Evolutionary conservation across 441 rosid genomes (phyloP).

Genomic region (Syzygium syzygioides): DNA sequence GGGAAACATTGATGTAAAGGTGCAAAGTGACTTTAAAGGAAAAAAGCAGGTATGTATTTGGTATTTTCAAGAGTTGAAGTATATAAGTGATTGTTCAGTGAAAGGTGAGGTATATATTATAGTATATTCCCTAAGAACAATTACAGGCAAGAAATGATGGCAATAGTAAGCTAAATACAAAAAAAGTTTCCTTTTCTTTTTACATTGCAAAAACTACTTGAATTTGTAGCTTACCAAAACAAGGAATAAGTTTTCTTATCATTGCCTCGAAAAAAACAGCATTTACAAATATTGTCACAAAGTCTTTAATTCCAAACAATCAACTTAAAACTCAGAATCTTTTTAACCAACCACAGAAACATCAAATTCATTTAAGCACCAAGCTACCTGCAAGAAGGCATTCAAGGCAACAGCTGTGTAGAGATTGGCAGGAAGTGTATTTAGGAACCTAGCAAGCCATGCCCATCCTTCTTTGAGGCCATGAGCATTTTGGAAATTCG

Average conservation of each 20-base stretch:
- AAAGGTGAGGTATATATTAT: not conserved
- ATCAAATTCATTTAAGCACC: not conserved
- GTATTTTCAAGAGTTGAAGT: not conserved
- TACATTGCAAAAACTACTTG: not conserved
- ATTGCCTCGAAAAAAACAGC: not conserved
- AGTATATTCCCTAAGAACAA: not conserved
- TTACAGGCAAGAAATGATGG: not conserved
- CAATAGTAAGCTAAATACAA: not conserved
- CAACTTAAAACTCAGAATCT: not conserved
- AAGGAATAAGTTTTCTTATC: not conserved
- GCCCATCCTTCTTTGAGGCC: conserved; percentile 89
- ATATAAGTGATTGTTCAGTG: not conserved
- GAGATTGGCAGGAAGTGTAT: conserved; percentile 58
- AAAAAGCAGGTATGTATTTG: not conserved
- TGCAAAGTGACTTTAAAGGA: not conserved
- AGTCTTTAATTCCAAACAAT: not conserved
- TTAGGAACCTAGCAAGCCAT: conserved; percentile 75
- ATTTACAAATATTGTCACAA: not conserved
- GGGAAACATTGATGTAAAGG: not conserved
- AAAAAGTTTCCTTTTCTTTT: not conserved
- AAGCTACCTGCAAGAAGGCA: conserved; percentile 64
- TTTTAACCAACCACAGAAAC: not conserved
- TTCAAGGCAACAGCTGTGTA: conserved; percentile 69
- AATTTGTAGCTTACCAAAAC: not conserved
- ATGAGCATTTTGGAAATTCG: conserved; percentile 43